Conservation (phyloP, 768 basidiomycete genomes). For the Lactarius deliciosus region DNA sequence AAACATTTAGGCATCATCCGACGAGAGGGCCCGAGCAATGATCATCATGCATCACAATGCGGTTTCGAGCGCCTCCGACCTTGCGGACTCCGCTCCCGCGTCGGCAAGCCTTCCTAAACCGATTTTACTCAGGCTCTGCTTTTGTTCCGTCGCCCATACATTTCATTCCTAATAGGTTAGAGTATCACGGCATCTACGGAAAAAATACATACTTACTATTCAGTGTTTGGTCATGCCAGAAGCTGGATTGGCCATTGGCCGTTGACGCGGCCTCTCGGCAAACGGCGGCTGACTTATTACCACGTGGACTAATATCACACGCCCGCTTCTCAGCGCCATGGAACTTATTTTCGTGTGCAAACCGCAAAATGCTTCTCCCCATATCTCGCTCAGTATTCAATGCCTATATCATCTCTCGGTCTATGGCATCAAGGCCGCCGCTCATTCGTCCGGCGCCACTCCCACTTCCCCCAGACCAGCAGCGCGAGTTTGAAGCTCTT, state of each 20-base stretch:
- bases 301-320: neutral
- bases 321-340: neutral
- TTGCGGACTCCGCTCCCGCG: neutral
- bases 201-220: neutral
- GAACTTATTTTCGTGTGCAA: slow-evolving; percentile 3
- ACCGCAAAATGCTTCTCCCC: neutral
- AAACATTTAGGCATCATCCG: slow-evolving; percentile 13
- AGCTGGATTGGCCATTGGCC: neutral
- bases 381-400: neutral
- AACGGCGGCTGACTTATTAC: neutral
- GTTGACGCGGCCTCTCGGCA: slow-evolving; percentile 13
- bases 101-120: neutral
- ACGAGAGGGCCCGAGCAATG: slow-evolving; percentile 14
- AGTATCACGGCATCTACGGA: slow-evolving; percentile 1
- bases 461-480: slow-evolving; percentile 69
- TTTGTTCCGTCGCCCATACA: neutral
- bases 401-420: slow-evolving; percentile 2
- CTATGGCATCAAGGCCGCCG: slow-evolving; percentile 35
- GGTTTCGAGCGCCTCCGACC: slow-evolving; percentile 3
- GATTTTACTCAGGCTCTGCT: neutral
- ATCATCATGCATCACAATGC: slow-evolving; percentile 10
- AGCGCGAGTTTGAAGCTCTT: slow-evolving; percentile 86
- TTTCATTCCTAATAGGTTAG: neutral
- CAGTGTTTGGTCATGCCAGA: neutral
- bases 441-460: slow-evolving; percentile 69